Percentiles rank a stretch among this genome's conserved stretches.
Conservation (phyloP, 1,284 basidiomycete genomes). For the Fistulina hepatica region DNA sequence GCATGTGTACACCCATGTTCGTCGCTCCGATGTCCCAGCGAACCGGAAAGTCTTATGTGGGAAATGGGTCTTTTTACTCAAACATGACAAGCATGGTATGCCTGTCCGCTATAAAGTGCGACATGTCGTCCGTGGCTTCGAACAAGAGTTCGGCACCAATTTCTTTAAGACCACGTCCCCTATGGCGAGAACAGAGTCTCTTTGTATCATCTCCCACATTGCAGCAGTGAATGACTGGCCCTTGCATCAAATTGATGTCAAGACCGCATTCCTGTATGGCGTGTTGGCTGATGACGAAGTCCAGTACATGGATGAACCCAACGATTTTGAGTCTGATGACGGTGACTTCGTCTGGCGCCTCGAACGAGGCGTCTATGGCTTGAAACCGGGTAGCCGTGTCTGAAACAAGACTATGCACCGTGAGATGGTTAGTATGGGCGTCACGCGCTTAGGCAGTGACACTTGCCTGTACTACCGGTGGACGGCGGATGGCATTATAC, state of each 20-base stretch:
- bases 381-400: conserved; percentile 10
- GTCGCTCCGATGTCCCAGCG: conserved; percentile 15
- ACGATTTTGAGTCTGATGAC: conserved; percentile 14
- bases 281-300: conserved; percentile 2
- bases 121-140: conserved; percentile 30
- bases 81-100: conserved; percentile 20
- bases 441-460: conserved; percentile 2
- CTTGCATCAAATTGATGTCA: conserved; percentile 25
- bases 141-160: conserved; percentile 29
- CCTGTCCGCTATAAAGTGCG: conserved; percentile 26
- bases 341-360: conserved; percentile 14
- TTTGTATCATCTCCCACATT: conserved; percentile 27
- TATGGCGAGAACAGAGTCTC: conserved; percentile 26
- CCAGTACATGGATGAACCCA: conserved; percentile 3
- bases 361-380: conserved; percentile 16
- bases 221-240: conserved; percentile 30
- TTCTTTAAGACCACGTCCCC: conserved; percentile 33
- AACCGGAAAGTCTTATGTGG: conserved; percentile 18
- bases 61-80: conserved; percentile 22
- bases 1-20: conserved; percentile 22
- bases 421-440: conserved; percentile 1
- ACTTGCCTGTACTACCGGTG: conserved; percentile 4
- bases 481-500: neutral
- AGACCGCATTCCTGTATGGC: conserved; percentile 20
- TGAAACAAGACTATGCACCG: conserved; percentile 10